Evolutionary conservation across 1,139 yeast species (phyloP).

Genomic region (Blastobotrys petasosporus): DNA sequence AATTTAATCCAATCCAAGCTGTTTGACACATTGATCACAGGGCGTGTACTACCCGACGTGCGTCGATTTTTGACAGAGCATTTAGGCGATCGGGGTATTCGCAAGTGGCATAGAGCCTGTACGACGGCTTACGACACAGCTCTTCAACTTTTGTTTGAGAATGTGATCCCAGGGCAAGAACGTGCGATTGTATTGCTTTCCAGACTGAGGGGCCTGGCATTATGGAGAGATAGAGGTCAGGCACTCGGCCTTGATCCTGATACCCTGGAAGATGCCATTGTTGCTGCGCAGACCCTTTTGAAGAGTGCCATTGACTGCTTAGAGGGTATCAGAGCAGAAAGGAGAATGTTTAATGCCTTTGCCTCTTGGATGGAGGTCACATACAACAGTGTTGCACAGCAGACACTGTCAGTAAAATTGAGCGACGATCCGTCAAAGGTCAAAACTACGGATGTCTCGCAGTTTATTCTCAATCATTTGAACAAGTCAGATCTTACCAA

Average conservation of each 20-base stretch:
- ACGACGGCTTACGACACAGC: conserved; percentile 45
- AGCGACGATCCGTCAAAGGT: conserved; percentile 19
- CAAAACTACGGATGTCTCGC: conserved; percentile 22
- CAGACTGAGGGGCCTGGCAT: conserved; percentile 43
- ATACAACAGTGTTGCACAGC: conserved; percentile 21
- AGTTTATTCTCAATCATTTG: conserved; percentile 20
- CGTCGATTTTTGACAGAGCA: conserved; percentile 45
- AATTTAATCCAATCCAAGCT: conserved; percentile 24
- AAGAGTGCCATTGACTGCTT: conserved; percentile 39
- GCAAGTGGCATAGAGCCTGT: conserved; percentile 51
- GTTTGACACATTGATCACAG: conserved; percentile 52
- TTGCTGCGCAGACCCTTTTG: conserved; percentile 34
- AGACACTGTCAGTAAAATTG: conserved; percentile 15
- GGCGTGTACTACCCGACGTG: conserved; percentile 46
- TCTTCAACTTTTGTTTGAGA: conserved; percentile 44
- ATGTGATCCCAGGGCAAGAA: conserved; percentile 54
- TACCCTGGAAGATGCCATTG: conserved; percentile 28
- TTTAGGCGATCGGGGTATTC: conserved; percentile 64
- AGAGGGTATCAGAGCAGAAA: conserved; percentile 49
- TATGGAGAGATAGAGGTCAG: conserved; percentile 35
- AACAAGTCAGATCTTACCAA: conserved; percentile 12
- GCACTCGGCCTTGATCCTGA: conserved; percentile 34
- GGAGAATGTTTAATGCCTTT: conserved; percentile 46
- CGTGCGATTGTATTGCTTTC: conserved; percentile 48
- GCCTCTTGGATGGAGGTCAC: conserved; percentile 35